These are phyloP conservation scores for Porcisia hertigi DNA, from an alignment of 208 protist species.

Conservation along the genomic window DNA sequence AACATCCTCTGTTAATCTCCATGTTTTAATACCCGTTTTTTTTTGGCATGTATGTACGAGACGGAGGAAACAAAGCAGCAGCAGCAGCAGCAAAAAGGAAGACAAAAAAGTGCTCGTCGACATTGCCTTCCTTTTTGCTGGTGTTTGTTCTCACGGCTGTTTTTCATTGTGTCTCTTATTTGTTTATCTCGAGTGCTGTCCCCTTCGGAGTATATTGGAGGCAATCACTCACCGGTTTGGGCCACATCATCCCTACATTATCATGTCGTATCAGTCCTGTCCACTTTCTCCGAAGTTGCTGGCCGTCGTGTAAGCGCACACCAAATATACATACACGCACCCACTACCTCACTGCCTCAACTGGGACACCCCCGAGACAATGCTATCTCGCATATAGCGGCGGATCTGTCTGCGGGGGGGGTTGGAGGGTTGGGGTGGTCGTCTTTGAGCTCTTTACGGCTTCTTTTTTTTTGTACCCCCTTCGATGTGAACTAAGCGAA, in stretches of 20 bases:
- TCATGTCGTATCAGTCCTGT: neutral
- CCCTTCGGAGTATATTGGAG: neutral
- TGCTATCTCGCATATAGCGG: neutral
- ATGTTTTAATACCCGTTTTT: neutral
- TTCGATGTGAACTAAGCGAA: constrained; percentile 6
- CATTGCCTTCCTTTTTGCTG: too few species aligned
- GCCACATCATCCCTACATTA: neutral
- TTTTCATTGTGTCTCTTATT: too few species aligned
- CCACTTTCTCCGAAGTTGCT: neutral
- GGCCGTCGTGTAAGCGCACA: too few species aligned
- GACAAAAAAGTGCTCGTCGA: too few species aligned
- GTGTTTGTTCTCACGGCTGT: too few species aligned
- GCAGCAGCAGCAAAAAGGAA: too few species aligned
- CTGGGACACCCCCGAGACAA: neutral
- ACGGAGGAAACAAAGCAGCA: neutral
- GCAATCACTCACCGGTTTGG: neutral
- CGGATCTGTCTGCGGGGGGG: too few species aligned
- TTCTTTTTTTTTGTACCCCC: neutral
- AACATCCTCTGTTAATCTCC: neutral
- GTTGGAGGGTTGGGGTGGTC: too few species aligned
- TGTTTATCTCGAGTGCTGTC: neutral
- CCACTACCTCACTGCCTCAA: neutral
- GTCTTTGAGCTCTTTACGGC: too few species aligned
- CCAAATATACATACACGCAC: neutral
- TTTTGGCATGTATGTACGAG: neutral